phyloP scores from a whole-genome alignment of 192 early-diverging fungal genomes.

The Mortierella antarctica region DNA sequence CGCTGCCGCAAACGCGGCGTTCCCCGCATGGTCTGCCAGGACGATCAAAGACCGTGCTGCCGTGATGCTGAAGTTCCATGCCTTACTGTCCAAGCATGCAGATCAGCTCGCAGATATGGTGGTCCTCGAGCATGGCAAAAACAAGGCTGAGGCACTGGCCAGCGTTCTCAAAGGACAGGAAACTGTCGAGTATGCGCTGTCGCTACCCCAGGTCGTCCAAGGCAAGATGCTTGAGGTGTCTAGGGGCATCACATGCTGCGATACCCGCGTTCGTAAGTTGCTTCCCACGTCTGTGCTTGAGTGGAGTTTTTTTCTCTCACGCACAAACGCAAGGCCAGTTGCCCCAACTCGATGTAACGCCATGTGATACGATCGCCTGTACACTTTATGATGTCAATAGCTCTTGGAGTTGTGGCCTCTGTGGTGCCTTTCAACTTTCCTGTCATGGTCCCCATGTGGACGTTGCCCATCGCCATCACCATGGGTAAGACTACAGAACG shows the following conservation, averaged over 20 bases:
- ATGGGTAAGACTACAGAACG: constrained; percentile 27
- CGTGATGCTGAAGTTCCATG: constrained; percentile 70
- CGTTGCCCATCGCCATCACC: constrained; percentile 79
- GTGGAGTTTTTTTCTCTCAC: background rate
- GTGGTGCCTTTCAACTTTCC: constrained; percentile 91
- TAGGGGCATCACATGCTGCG: constrained; percentile 73
- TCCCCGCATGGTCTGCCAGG: constrained; percentile 64
- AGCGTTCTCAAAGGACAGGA: constrained; percentile 84
- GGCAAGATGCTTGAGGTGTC: constrained; percentile 75
- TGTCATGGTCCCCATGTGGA: constrained; percentile 89
- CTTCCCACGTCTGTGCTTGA: background rate
- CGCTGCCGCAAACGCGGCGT: constrained; percentile 63
- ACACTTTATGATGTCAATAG: constrained; percentile 4
- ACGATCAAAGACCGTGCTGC: constrained; percentile 80
- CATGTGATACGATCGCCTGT: too few relatives aligned
- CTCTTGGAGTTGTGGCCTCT: constrained; percentile 80
- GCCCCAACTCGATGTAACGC: too few relatives aligned
- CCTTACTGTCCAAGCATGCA: constrained; percentile 61
- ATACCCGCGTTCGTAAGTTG: constrained; percentile 62
- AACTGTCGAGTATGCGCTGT: constrained; percentile 81
- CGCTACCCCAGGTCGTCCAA: constrained; percentile 70
- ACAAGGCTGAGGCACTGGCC: constrained; percentile 72
- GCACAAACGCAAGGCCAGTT: too few relatives aligned
- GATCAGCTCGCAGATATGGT: constrained; percentile 80
- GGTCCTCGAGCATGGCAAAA: constrained; percentile 86